Evolutionary conservation across 495 filamentous ascomycete genomes (phyloP), one percentile per base, ranked within the genome.

Genomic region (Penicillium canariense): DNA sequence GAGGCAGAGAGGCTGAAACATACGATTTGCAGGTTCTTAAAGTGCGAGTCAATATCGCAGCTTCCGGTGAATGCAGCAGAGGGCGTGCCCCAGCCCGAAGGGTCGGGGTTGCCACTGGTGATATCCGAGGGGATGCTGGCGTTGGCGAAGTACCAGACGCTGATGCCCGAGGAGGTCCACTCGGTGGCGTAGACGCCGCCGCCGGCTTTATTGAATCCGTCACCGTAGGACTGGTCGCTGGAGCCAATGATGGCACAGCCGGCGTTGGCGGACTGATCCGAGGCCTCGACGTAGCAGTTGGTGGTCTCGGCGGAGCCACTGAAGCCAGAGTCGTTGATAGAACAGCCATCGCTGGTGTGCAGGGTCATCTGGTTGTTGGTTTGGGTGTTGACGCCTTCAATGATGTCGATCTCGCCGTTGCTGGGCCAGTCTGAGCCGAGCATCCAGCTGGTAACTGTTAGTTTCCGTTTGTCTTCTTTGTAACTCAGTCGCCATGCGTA

Each of bases 401-500:
- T 85, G 42, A 90, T 78, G 52, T 90, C 87, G 60, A 89, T 85
- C 63, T 90, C 86, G 51, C 87, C 87, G 57, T 82, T 74, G n/a
- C 66, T 65, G 22, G 87, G 87, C 87, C 87, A 90, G 73, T 82
- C 73, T 30, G 65, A 54, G 49, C 81, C 81, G 31, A 81, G 67
- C 52, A 79, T 72, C 76, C 78, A 81, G 70, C 76, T 77, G 34
- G 9, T 28, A 18, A 27, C 11, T 12, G 31, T 58, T 58, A 62
- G 54, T 42, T n/a, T 50, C 27, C n/a, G 0, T 1, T 40, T 10
- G 40, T 4, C n/a, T n/a, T n/a, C n/a, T n/a, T n/a, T n/a, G n/a
- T n/a, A n/a, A n/a, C n/a, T n/a, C 47, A 27, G 47, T 9, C 20
- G 28, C 31, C 27, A 20, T 23, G n/a, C 2, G 2, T 30, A 11